Conservation (phyloP, 2,329 filamentous ascomycete genomes). For the Aspergillus brasiliensis region DNA sequence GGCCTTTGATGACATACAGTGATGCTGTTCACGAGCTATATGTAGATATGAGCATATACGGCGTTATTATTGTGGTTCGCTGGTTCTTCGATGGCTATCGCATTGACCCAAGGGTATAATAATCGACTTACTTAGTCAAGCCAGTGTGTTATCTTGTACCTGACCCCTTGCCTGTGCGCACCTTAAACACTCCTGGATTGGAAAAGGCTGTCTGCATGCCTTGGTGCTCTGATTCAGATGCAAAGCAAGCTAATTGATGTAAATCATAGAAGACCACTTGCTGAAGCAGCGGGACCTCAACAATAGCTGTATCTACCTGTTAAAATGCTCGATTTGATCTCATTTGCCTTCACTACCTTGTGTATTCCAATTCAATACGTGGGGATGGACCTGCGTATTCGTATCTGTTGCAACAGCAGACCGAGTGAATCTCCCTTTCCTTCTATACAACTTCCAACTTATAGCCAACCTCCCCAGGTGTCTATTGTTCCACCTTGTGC, state of each 20-base stretch:
- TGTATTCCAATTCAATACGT: neutral
- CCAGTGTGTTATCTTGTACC: conserved; percentile 11
- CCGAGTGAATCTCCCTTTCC: too few species aligned
- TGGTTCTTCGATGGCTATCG: conserved; percentile 27
- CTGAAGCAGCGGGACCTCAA: neutral
- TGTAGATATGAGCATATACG: conserved; percentile 47
- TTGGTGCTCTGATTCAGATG: too few species aligned
- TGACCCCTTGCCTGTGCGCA: neutral
- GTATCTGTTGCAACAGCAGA: neutral
- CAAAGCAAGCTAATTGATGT: neutral
- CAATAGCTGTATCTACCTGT: neutral
- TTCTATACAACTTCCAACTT: too few species aligned
- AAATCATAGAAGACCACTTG: neutral
- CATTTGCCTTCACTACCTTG: neutral
- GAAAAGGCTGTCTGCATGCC: too few species aligned
- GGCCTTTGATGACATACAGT: conserved; percentile 35
- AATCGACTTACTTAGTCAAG: conserved; percentile 23
- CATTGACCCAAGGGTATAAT: conserved; percentile 23
- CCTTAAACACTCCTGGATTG: too few species aligned
- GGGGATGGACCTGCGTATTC: neutral
- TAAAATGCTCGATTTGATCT: neutral
- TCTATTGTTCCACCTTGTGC: too few species aligned
- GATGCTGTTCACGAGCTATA: conserved; percentile 36
- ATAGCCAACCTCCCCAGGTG: too few species aligned
- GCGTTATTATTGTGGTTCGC: conserved; percentile 31